Conservation (phyloP, 1,284 basidiomycete genomes). For the Cryptococcus jaspeensis region DNA sequence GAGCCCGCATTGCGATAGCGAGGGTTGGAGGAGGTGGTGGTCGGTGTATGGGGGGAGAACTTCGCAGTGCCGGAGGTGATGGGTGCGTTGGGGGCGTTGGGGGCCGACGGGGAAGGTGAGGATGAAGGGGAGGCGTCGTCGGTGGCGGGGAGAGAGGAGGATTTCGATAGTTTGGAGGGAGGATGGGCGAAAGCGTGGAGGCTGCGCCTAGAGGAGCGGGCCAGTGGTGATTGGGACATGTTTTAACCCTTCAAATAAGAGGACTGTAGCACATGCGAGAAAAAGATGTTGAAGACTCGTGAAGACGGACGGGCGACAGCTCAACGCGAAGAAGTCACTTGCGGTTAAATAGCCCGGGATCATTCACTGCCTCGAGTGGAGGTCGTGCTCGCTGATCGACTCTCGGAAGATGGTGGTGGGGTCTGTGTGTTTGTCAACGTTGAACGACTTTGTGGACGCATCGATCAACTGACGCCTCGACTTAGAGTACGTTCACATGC, state of each 20-base stretch:
- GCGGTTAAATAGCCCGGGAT: not conserved
- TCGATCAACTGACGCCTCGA: no score
- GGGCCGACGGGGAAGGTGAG: constrained; percentile 6
- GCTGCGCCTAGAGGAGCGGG: constrained; percentile 30
- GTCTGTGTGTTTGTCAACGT: no score
- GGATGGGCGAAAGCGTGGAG: constrained; percentile 42
- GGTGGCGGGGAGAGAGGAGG: constrained; percentile 22
- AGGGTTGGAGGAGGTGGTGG: not conserved
- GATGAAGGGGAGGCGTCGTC: constrained; percentile 5
- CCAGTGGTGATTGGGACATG: constrained; percentile 49
- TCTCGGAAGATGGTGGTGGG: no score
- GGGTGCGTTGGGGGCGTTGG: constrained; percentile 2
- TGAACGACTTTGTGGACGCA: no score
- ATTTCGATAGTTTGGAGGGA: constrained; percentile 37
- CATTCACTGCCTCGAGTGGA: no score
- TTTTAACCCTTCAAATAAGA: not conserved
- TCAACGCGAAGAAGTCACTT: no score
- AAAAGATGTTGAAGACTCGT: no score
- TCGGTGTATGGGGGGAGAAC: constrained; percentile 7
- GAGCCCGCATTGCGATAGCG: constrained; percentile 6
- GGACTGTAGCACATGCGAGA: no score
- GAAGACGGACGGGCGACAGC: no score
- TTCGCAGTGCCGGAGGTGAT: not conserved
- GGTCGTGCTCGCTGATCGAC: no score
- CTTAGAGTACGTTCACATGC: no score